Evolutionary conservation across 371 early-diverging fungal species (phyloP), one percentile per base, ranked within the genome.

Genomic region (Saksenaea vasiformis): DNA sequence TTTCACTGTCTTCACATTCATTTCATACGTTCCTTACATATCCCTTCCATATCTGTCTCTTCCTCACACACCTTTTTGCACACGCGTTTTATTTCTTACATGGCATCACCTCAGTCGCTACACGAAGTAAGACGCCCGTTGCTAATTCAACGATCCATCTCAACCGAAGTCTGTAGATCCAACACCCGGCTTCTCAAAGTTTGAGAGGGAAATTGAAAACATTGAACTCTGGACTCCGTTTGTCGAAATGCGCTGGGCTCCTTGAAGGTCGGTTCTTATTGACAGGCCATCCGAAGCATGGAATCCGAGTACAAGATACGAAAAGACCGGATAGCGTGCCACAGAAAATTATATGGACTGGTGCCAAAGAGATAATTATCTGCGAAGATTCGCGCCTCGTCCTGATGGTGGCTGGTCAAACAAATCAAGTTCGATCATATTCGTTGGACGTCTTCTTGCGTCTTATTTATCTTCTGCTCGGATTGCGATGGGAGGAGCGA

Each of bases 371-470:
- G 22, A 72, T 81, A 59, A 39, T 60, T 0, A 58, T 69, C 28
- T 62, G 76, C 22, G 67, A 66, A 24, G 56, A 68, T n/a, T 72
- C 75, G 39, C 67, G 77, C 1, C 31, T 71, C 11, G 57, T 81
- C 0, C 43, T 81, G 54, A 72, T 78, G 43, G 26, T 78, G 19
- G 66, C 73, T 13, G 75, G 72, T 1, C 60, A 77, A 15, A 66
- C 68, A 47, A 72, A 72, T 14, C 73, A 77, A 58, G 73, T 81
- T 5, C 70, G 82, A 10, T 81, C 78, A 34, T 81, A 81, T 47
- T 78, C 77, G 0, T 65, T 74, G 1, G 74, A 76, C 54, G 76
- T 73, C 1, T 19, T 81, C 1, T 35, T 76, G 2, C 39, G 67
- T n/a, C 65, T 78, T 0, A 64, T 71, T 14, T 77, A 78, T 54